Base-by-base conservation (phyloP, 2,329 filamentous ascomycete species). In the Alternaria brassicae region DNA sequence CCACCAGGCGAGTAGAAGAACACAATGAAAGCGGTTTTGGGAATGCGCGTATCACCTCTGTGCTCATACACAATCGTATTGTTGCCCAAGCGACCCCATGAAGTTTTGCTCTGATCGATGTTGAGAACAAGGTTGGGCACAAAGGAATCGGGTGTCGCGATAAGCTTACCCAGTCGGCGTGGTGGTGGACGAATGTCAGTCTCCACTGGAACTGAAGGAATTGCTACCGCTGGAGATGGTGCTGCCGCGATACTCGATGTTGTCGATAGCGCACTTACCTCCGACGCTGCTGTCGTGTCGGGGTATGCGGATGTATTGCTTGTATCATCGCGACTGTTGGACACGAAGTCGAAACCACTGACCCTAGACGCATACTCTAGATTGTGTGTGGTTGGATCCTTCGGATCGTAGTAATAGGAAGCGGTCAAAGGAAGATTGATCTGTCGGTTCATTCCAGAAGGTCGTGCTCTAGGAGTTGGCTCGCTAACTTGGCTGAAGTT, bases 21-120 rank as follows among this genome's bases (percentile, higher is more conserved):
- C 36, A 97, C 81, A 69, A 91, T 89, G 67, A 97, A 87, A 0
- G 91, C 92, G 63, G 89, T 89, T 72, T 94, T 94, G 1, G 93
- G 92, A 34, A 98, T 87, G 15, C 88, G 89, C 2, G 82, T 84
- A 65, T 97, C 92, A 23, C 81, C 79, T 28, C 77, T 80, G 47
- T 88, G 81, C 1, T 84, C 78, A 69, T 93, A 91, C 2, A 88
- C 81, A 28, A 88, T 78, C 0, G 90, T 94, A 68, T 92, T 93
- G 19, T 84, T 81, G 1, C 79, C 81, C 0, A 86, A 86, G 25
- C 94, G 88, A 28, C 94, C 94, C 88, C 92, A 98, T 0, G 89
- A 90, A 0, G 89, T 87, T 65, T 91, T 79, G 3, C 88, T 86
- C 39, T 87, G 84, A 10, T 87, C 86, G 13, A 97, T 81, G 32